Evolutionary conservation across 306 rosid genomes (phyloP), one percentile per base, ranked within the genome.

Genomic region (Dalbergia oliveri): DNA sequence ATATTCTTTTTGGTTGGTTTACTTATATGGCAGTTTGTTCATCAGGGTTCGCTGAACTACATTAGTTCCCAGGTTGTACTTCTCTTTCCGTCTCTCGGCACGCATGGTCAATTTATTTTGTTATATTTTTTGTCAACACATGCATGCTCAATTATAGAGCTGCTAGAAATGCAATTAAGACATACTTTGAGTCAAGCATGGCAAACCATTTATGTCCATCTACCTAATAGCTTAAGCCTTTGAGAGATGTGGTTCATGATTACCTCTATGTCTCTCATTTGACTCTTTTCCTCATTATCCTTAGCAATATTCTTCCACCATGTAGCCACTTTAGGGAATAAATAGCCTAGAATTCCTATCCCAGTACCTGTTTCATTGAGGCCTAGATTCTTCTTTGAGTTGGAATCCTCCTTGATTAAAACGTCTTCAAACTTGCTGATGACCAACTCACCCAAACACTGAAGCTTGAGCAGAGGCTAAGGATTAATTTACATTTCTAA

Each of bases 11-110:
- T 33, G 77, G 72, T 70, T 80, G 84, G 65, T 79, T 76, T 65
- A 59, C 82, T 51, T 66, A 58, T 58, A 45, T 77, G 71, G 88
- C 92, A 90, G 94, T 87, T 84, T 84, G 82, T 84, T 78, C 97
- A 86, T 61, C 92, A 89, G 82, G 92, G 92, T 64, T 77, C 97
- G 4, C 41, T 91, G 86, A 79, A 74, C 87, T 94, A 91, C 66
- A 87, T 85, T 60, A 83, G 79, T 75, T 75, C 91, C 18, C 97
- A 91, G 90, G 98, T 93, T 88, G 70, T 44, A 39, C 47, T 26
- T 78, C 69, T 86, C 87, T 73, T 51, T 83, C 54, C 75, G 58
- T 61, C 51, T 77, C 63, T 76, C 13, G 15, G 8, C 37, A 67
- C 34, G 0, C 49, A 37, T 69, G 54, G 44, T 77, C 50, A 76